A percentile compares a stretch with the other conserved stretches of the same genome.
phyloP scores from a whole-genome alignment of 2,329 filamentous ascomycete genomes.

The Aspergillus carbonarius region DNA sequence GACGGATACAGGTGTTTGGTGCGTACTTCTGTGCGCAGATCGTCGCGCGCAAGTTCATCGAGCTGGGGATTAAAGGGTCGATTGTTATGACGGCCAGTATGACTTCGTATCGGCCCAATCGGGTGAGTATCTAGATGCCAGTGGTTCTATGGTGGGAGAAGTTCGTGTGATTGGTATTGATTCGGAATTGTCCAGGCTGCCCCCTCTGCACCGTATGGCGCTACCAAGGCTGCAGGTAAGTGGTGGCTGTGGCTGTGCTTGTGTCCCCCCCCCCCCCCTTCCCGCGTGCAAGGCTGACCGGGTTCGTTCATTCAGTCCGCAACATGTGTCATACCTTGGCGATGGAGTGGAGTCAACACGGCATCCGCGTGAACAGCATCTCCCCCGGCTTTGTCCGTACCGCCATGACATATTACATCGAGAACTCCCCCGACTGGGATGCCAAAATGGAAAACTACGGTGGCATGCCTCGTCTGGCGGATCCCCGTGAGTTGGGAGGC shows the following conservation, averaged over 20 bases:
- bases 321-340: conserved; percentile 37
- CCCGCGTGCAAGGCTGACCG: neutral
- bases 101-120: conserved; percentile 51
- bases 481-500: conserved; percentile 55
- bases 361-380: conserved; percentile 43
- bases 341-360: conserved; percentile 52
- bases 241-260: neutral
- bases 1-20: conserved; percentile 20
- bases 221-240: conserved; percentile 44
- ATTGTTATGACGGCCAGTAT: conserved; percentile 51
- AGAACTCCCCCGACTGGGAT: conserved; percentile 56
- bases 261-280: no score
- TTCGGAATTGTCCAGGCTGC: conserved; percentile 34
- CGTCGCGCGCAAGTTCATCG: conserved; percentile 39
- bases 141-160: rapidly evolving
- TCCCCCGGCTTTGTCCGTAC: conserved; percentile 47
- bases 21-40: conserved; percentile 34
- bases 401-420: conserved; percentile 53
- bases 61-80: conserved; percentile 39
- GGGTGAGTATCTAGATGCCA: no score
- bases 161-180: neutral
- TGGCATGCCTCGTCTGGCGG: conserved; percentile 56
- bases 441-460: conserved; percentile 59
- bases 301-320: conserved; percentile 13
- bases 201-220: conserved; percentile 52